phyloP scores from a whole-genome alignment of 257 asterid genomes.

The Leonotis leonurus region DNA sequence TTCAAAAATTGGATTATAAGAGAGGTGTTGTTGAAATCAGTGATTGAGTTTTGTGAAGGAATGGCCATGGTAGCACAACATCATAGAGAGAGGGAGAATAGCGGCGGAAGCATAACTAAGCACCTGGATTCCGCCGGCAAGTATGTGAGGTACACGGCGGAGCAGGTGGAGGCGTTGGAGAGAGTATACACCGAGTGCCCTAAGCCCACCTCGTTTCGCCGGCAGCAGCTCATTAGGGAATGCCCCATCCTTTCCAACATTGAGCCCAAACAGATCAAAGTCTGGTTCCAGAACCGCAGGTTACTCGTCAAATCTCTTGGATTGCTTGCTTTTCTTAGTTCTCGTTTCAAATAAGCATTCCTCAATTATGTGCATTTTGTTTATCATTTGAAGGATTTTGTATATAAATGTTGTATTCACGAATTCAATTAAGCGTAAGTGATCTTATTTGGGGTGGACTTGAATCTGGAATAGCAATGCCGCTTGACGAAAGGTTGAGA shows the following conservation, averaged over 20 bases:
- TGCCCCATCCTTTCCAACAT: conserved; percentile 75
- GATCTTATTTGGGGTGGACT: background rate
- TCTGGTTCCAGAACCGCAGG: conserved; percentile 98
- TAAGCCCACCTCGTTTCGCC: conserved; percentile 77
- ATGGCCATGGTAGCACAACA: conserved; percentile 91
- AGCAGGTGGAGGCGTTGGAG: conserved; percentile 93
- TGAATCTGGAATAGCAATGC: background rate
- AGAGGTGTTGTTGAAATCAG: background rate
- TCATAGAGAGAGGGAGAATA: conserved; percentile 74
- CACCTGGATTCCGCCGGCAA: conserved; percentile 81
- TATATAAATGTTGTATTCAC: background rate
- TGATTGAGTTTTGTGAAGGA: background rate
- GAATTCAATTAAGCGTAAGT: background rate
- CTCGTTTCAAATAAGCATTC: background rate
- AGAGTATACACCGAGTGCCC: conserved; percentile 90
- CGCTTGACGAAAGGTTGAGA: background rate
- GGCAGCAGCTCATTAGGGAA: conserved; percentile 87
- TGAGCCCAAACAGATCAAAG: conserved; percentile 93
- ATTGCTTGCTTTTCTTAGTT: background rate
- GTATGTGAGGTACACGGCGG: conserved; percentile 82
- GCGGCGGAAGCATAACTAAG: conserved; percentile 62
- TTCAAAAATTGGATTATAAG: background rate
- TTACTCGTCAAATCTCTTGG: conserved; percentile 2
- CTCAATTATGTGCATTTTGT: background rate
- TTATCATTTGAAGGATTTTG: background rate